Conservation (phyloP, 2,329 filamentous ascomycete genomes). For the Sporothrix phasma region DNA sequence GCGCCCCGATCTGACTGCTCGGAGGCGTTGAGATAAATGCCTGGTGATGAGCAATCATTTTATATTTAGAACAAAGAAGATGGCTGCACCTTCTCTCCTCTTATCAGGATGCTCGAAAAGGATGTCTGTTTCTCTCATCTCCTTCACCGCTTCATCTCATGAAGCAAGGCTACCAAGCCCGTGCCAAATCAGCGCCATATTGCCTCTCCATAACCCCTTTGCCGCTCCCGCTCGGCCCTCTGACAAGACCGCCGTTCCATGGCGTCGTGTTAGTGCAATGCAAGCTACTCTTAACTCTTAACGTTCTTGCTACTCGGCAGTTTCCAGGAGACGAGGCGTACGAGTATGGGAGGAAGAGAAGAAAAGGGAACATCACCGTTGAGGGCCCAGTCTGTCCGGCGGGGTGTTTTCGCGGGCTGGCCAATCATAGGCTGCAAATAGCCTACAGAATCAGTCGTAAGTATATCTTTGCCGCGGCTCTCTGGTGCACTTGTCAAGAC, state of each 20-base stretch:
- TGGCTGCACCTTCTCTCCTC: neutral
- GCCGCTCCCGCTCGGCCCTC: neutral
- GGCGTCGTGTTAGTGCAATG: neutral
- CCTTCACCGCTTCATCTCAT: neutral
- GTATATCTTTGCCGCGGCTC: too few species aligned
- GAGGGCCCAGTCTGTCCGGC: neutral
- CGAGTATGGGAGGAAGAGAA: neutral
- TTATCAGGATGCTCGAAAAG: too few species aligned
- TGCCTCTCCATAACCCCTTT: neutral
- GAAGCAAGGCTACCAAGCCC: neutral
- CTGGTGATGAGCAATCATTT: neutral
- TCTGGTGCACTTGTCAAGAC: too few species aligned
- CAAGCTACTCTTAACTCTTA: too few species aligned
- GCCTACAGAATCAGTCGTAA: too few species aligned
- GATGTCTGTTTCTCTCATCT: neutral
- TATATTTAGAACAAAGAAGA: conserved; percentile 8
- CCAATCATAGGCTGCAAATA: neutral
- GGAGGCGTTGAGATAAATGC: neutral
- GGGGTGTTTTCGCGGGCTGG: neutral
- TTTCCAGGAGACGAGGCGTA: too few species aligned
- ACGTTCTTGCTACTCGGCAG: too few species aligned
- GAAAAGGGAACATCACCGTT: neutral
- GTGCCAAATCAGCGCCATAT: neutral
- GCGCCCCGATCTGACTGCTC: conserved; percentile 9
- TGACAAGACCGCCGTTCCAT: neutral